Conservation (phyloP, 108 stramenopile species). For the Epithemia pelagica region DNA sequence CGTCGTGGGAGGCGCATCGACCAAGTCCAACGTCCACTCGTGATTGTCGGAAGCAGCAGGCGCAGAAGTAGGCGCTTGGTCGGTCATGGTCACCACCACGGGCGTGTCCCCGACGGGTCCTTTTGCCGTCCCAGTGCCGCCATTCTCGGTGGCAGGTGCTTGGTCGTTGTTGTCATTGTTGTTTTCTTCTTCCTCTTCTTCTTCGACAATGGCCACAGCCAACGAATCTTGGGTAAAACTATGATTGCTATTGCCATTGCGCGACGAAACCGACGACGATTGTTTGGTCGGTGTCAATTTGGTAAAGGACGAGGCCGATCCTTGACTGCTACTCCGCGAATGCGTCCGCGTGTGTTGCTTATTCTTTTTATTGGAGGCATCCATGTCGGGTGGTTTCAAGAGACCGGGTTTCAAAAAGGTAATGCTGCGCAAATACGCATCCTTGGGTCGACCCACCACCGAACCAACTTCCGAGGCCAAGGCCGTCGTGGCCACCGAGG, state of each 20-base stretch:
- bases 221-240: neutral
- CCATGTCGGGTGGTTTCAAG: neutral
- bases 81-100: too few species aligned
- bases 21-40: neutral
- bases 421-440: conserved; percentile 25
- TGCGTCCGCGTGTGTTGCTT: too few species aligned
- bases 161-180: neutral
- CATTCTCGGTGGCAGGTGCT: neutral
- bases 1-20: neutral
- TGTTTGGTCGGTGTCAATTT: neutral
- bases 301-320: neutral
- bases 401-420: conserved; percentile 18
- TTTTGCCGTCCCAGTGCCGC: neutral
- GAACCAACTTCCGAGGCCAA: conserved; percentile 34
- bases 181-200: neutral
- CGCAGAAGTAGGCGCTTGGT: too few species aligned
- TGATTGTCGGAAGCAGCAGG: neutral
- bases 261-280: too few species aligned
- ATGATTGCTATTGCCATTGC: neutral
- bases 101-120: too few species aligned
- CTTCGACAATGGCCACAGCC: neutral
- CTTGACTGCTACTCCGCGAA: neutral
- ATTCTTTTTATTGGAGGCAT: too few species aligned
- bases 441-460: conserved; percentile 16
- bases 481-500: conserved; percentile 20